These are phyloP conservation scores for Solanum virginianum DNA, from an alignment of 257 asterid species.

Conservation along the genomic window DNA sequence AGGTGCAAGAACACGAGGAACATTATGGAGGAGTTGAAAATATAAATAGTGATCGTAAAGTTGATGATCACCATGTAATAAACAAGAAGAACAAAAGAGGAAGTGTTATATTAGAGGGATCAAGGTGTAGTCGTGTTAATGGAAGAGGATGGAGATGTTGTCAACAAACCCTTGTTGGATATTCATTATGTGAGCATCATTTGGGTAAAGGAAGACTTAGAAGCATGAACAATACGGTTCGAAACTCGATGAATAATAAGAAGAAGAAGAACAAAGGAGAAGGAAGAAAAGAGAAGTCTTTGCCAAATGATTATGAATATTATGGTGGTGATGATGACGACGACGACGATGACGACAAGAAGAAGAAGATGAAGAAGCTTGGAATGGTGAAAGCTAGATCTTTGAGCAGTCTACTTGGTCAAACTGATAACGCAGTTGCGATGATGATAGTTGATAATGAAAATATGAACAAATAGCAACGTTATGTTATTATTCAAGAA, in stretches of 20 bases:
- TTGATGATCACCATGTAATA: neutral
- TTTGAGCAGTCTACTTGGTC: slow-evolving; percentile 46
- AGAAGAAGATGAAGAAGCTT: slow-evolving; percentile 38
- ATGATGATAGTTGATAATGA: neutral
- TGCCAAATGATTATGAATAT: neutral
- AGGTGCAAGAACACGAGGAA: neutral
- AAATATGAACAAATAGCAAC: neutral
- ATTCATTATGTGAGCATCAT: slow-evolving; percentile 68
- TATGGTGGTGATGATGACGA: neutral
- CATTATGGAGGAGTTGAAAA: neutral
- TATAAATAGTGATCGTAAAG: neutral
- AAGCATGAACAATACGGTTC: slow-evolving; percentile 14
- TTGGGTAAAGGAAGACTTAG: slow-evolving; percentile 63
- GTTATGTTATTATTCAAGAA: neutral
- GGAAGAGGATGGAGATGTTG: slow-evolving; percentile 85
- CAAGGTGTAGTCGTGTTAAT: slow-evolving; percentile 72
- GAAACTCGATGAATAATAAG: neutral
- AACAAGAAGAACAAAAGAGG: slow-evolving; percentile 39
- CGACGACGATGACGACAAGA: neutral
- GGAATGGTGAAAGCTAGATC: slow-evolving; percentile 66
- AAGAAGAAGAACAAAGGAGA: neutral
- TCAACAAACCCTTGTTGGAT: slow-evolving; percentile 64
- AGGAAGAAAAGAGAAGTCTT: neutral
- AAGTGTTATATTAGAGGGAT: slow-evolving; percentile 48
- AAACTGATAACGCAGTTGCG: slow-evolving; percentile 2